Evolutionary conservation across 2,329 filamentous ascomycete genomes (phyloP).

Genomic region (Talaromyces sp.): DNA sequence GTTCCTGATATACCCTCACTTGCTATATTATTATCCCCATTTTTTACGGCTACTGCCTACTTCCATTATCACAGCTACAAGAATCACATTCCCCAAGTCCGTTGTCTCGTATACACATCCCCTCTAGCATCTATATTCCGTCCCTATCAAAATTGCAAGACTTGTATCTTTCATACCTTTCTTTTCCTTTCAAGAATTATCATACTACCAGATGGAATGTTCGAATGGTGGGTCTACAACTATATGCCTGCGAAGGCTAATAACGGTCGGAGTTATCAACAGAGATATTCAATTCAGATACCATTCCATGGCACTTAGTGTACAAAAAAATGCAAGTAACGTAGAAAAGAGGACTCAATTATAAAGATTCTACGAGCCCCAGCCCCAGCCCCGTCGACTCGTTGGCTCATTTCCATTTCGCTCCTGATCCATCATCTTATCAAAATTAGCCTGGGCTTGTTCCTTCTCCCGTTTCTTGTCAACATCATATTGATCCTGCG

Average conservation of each 20-base stretch:
- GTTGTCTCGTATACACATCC: neutral
- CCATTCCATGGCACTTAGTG: constrained; percentile 1
- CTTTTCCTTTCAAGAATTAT: neutral
- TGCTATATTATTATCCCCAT: constrained; percentile 3
- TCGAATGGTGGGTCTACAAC: constrained; percentile 3
- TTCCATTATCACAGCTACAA: neutral
- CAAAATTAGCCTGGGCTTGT: constrained; percentile 47
- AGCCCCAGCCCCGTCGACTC: constrained; percentile 20
- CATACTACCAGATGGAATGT: neutral
- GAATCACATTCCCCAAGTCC: neutral
- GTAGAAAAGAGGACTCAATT: neutral
- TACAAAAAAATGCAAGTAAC: constrained; percentile 7
- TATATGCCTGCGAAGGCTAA: constrained; percentile 25
- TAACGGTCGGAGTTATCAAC: constrained; percentile 9
- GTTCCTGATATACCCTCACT: constrained; percentile 16
- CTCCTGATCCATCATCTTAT: constrained; percentile 47
- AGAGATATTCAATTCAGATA: constrained; percentile 3
- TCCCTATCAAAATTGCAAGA: constrained; percentile 8
- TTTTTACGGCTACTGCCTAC: constrained; percentile 1
- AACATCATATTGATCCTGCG: constrained; percentile 19
- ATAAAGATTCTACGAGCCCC: constrained; percentile 11
- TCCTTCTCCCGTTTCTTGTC: constrained; percentile 35
- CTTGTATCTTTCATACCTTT: neutral
- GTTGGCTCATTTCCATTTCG: constrained; percentile 29
- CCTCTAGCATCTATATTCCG: neutral